Conservation (phyloP, 83 land plant genomes). For the Picea abies region DNA sequence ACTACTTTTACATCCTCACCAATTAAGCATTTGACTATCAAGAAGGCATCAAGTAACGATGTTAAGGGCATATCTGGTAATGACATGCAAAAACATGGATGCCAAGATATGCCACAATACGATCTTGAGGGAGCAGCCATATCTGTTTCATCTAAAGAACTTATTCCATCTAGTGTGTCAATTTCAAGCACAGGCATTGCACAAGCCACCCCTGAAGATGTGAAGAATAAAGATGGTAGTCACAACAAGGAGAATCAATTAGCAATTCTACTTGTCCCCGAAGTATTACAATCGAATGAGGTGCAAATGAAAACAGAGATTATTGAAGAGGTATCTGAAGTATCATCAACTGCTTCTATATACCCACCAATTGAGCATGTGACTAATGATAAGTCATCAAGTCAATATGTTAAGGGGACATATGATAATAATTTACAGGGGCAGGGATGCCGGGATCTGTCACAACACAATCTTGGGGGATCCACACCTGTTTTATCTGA, state of each 20-base stretch:
- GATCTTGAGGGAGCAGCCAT: neutral
- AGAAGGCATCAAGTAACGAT: neutral
- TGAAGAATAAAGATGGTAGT: neutral
- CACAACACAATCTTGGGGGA: neutral
- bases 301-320: neutral
- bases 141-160: neutral
- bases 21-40: neutral
- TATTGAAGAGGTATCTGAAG: neutral
- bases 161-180: neutral
- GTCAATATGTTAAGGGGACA: slow-evolving; percentile 4
- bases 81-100: neutral
- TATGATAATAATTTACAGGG: neutral
- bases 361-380: neutral
- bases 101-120: neutral
- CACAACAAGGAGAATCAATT: neutral
- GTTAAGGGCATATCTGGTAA: neutral
- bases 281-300: neutral
- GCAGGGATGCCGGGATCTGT: neutral
- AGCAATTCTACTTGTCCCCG: neutral
- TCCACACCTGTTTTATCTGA: neutral
- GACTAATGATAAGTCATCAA: neutral
- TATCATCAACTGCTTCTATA: neutral
- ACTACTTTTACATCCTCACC: neutral
- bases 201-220: neutral
- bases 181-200: neutral